Percentiles rank a stretch among this genome's conserved stretches.
Conservation (phyloP, 805 yeast species). For the Debaryomyces hansenii region DNA sequence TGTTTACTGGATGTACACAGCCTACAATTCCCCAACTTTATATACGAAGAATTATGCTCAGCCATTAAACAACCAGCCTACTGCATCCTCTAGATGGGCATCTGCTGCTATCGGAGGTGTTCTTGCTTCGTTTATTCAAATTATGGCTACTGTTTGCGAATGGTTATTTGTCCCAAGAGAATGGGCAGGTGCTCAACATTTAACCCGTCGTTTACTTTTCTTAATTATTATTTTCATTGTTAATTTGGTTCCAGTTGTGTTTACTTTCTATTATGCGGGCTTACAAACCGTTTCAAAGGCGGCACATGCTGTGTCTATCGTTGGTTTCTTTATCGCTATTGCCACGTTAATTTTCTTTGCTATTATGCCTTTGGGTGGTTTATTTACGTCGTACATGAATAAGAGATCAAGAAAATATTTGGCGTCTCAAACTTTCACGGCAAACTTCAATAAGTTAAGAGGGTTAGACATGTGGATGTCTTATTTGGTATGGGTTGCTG, state of each 20-base stretch:
- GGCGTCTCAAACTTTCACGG: conserved; percentile 94
- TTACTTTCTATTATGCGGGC: conserved; percentile 80
- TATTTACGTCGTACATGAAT: conserved; percentile 90
- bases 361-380: conserved; percentile 94
- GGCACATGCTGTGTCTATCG: conserved; percentile 77
- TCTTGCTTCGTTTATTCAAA: conserved; percentile 77
- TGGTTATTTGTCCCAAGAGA: conserved; percentile 96
- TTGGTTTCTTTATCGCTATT: conserved; percentile 85
- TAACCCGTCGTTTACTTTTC: conserved; percentile 82
- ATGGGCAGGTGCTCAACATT: conserved; percentile 99
- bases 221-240: conserved; percentile 61
- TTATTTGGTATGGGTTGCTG: conserved; percentile 83
- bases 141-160: conserved; percentile 85
- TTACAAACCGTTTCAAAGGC: conserved; percentile 63
- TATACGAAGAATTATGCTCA: conserved; percentile 88
- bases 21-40: conserved; percentile 88
- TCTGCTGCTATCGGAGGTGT: conserved; percentile 90
- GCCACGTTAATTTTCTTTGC: conserved; percentile 84
- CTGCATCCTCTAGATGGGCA: conserved; percentile 90
- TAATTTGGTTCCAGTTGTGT: conserved; percentile 85
- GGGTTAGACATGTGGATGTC: conserved; percentile 98
- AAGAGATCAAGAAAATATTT: conserved; percentile 84
- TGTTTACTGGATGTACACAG: conserved; percentile 91
- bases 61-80: conserved; percentile 80
- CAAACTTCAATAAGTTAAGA: conserved; percentile 73